Base-by-base conservation (phyloP, 371 early-diverging fungal species). In the Blakeslea trispora region DNA sequence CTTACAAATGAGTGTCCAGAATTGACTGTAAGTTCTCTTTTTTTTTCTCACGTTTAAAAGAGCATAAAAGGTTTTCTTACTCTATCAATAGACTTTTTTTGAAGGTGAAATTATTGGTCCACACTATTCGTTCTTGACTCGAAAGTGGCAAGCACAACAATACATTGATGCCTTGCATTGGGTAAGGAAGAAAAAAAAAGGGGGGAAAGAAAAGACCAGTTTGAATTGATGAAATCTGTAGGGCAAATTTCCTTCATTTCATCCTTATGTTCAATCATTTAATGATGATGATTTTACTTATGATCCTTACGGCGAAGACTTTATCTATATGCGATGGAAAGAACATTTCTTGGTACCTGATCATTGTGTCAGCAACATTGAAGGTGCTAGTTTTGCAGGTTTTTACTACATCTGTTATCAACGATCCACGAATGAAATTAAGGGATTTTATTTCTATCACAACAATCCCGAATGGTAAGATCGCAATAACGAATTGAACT, bases 271-370 rank as follows among this genome's bases (percentile, higher is more conserved):
- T 64, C 67, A 81, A n/a, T 63, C 55, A 1, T 91, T 94, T 64
- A 87, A 90, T 55, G 46, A 84, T 32, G 89, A 91, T 53, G 78
- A 69, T 19, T 87, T 88, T 66, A 66, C 66, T 9, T 90, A 87
- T 61, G 88, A 92, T 69, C 88, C 84, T 49, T 58, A 71, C 23
- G 79, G 85, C 60, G 75, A 79, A 40, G 91, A 94, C 57, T 84
- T 82, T 58, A 73, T 97, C 23, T 97, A 91, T 68, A 97, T 97
- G 97, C 85, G 97, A 32, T 96, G 96, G 96, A 97, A 95, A 82
- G 98, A 97, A 69, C 90, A 89, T 55, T 97, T 96, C 69, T 70
- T 97, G 42, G 94, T 96, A 4, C 97, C 98, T 28, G 94, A 97
- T 78, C 95, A 96, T 76, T 82, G 81, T 53, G 88, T 96, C 41